Evolutionary conservation across 176 grass and related monocot genomes (phyloP).

Genomic region (Oryza longistaminata): DNA sequence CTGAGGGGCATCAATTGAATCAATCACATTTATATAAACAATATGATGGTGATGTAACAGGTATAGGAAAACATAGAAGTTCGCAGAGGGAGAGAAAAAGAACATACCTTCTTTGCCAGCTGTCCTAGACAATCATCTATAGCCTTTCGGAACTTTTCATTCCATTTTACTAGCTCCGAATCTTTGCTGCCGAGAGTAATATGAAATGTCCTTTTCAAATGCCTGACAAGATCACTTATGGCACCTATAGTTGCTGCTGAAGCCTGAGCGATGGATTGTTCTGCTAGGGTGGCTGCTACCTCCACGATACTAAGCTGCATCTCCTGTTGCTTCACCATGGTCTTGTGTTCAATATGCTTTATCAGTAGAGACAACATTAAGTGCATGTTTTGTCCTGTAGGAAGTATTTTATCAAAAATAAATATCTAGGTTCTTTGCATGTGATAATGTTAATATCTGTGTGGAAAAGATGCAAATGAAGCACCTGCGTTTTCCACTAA

Average conservation of each 20-base stretch:
- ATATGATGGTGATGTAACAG: slow-evolving; percentile 8
- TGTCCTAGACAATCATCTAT: slow-evolving; percentile 91
- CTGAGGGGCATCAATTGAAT: slow-evolving; percentile 28
- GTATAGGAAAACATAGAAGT: slow-evolving; percentile 22
- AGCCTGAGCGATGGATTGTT: slow-evolving; percentile 71
- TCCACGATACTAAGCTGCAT: slow-evolving; percentile 92
- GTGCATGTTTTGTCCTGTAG: slow-evolving; percentile 80
- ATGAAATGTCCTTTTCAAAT: slow-evolving; percentile 90
- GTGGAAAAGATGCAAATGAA: slow-evolving; percentile 34
- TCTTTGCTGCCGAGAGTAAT: slow-evolving; percentile 76
- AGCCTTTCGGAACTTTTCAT: slow-evolving; percentile 63
- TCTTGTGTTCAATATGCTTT: slow-evolving; percentile 97
- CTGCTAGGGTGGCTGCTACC: slow-evolving; percentile 76
- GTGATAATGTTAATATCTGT: not conserved
- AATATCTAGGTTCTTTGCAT: slow-evolving; percentile 26
- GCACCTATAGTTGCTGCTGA: slow-evolving; percentile 84
- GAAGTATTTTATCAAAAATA: slow-evolving; percentile 47
- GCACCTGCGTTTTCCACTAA: slow-evolving; percentile 83
- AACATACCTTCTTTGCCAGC: slow-evolving; percentile 89
- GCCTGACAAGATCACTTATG: slow-evolving; percentile 97
- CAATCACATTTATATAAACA: slow-evolving; percentile 19
- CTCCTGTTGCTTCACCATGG: slow-evolving; percentile 80
- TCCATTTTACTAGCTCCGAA: slow-evolving; percentile 70
- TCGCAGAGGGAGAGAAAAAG: slow-evolving; percentile 23
- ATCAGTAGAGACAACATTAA: slow-evolving; percentile 82